Conservation (phyloP, 805 yeast genomes). For the Yamadazyma laniorum region DNA sequence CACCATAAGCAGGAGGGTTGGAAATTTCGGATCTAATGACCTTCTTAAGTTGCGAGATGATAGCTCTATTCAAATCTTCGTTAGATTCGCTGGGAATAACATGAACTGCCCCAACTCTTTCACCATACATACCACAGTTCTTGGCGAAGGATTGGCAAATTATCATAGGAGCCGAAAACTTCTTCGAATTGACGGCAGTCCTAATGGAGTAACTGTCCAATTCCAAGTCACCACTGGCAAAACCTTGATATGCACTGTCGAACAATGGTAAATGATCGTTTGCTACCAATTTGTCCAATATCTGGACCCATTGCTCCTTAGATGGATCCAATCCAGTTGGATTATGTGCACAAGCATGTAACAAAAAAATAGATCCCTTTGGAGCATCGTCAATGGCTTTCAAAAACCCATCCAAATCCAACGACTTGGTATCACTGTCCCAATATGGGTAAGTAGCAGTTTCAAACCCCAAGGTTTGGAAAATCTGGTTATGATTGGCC, state of each 20-base stretch:
- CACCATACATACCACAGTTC: conserved; percentile 96
- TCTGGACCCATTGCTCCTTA: conserved; percentile 71
- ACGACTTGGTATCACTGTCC: conserved; percentile 65
- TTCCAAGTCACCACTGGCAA: conserved; percentile 83
- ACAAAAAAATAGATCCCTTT: conserved; percentile 70
- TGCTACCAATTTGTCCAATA: conserved; percentile 59
- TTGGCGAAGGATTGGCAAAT: conserved; percentile 96
- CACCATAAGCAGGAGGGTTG: conserved; percentile 94
- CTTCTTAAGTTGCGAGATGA: conserved; percentile 71
- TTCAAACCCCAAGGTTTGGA: conserved; percentile 63
- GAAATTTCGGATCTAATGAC: conserved; percentile 83
- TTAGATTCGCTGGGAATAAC: conserved; percentile 49
- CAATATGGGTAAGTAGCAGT: conserved; percentile 82
- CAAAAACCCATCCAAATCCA: conserved; percentile 71
- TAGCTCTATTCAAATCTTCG: conserved; percentile 49
- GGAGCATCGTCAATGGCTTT: conserved; percentile 63
- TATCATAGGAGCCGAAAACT: conserved; percentile 35
- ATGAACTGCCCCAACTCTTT: conserved; percentile 93
- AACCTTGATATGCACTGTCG: conserved; percentile 97
- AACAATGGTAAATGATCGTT: conserved; percentile 76
- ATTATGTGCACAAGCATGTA: conserved; percentile 97
- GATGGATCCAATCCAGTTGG: conserved; percentile 97
- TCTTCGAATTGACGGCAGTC: conserved; percentile 47
- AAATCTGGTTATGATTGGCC: conserved; percentile 92
- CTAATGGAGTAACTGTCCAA: conserved; percentile 84